phyloP scores from a whole-genome alignment of 192 early-diverging fungal genomes.

The Lobosporangium transversale region DNA sequence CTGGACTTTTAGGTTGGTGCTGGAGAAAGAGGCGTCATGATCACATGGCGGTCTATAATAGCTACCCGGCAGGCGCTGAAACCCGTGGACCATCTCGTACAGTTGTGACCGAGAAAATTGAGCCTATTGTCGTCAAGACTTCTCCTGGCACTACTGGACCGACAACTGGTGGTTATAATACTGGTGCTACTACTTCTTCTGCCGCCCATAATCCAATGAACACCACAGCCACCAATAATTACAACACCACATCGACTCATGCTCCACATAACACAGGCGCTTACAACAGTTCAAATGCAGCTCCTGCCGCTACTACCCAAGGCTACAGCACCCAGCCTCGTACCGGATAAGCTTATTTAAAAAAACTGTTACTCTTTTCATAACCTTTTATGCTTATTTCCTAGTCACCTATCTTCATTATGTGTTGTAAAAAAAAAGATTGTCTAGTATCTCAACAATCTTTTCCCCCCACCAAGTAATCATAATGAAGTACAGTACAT shows the following conservation, averaged over 20 bases:
- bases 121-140: constrained; percentile 47
- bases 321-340: constrained; percentile 30
- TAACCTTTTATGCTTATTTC: too few species aligned
- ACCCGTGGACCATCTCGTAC: constrained; percentile 31
- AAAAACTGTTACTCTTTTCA: too few species aligned
- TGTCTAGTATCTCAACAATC: not conserved
- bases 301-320: not conserved
- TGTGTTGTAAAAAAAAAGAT: too few species aligned
- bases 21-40: constrained; percentile 43
- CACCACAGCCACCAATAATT: constrained; percentile 1
- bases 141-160: not conserved
- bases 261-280: not conserved
- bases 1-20: constrained; percentile 30
- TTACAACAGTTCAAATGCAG: constrained; percentile 5
- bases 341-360: constrained; percentile 1
- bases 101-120: constrained; percentile 48
- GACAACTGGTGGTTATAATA: not conserved
- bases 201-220: not conserved
- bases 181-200: not conserved
- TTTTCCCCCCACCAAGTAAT: too few species aligned
- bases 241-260: not conserved
- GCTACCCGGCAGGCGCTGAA: not conserved
- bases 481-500: too few species aligned
- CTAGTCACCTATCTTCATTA: too few species aligned
- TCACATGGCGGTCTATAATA: constrained; percentile 15